Conservation (phyloP, 2,329 filamentous ascomycete genomes). For the Cordyceps javanica region DNA sequence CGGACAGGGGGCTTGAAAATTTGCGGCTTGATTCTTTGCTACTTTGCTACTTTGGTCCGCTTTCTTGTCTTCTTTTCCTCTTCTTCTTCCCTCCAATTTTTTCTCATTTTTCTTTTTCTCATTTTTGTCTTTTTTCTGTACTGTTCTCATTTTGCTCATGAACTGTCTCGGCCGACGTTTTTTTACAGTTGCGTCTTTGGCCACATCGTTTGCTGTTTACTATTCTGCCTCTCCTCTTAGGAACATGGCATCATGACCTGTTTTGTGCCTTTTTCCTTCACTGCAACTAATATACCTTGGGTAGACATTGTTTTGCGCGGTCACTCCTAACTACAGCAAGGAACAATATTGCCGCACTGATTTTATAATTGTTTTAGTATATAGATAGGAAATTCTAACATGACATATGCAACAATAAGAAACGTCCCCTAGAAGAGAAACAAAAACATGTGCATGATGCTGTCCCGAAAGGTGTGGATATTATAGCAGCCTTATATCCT, state of each 20-base stretch:
- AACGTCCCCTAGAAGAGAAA: not conserved
- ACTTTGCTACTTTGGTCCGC: not conserved
- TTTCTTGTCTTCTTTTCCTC: not conserved
- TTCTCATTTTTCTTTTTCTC: not conserved
- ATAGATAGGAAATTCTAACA: not conserved
- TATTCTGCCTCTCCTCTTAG: not conserved
- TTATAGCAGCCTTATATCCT: not conserved
- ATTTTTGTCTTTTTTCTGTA: not conserved
- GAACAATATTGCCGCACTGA: not conserved
- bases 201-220: not conserved
- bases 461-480: not conserved
- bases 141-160: not conserved
- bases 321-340: not conserved
- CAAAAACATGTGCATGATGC: not conserved
- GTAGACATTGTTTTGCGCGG: not conserved
- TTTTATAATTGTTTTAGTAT: constrained; percentile 5
- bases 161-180: not conserved
- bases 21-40: not conserved
- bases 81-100: not conserved
- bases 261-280: not conserved
- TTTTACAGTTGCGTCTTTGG: not conserved
- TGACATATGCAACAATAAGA: not conserved
- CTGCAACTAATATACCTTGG: not conserved
- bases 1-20: not conserved
- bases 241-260: not conserved